Conservation (phyloP, 768 basidiomycete genomes). For the Lyophyllum shimeji region DNA sequence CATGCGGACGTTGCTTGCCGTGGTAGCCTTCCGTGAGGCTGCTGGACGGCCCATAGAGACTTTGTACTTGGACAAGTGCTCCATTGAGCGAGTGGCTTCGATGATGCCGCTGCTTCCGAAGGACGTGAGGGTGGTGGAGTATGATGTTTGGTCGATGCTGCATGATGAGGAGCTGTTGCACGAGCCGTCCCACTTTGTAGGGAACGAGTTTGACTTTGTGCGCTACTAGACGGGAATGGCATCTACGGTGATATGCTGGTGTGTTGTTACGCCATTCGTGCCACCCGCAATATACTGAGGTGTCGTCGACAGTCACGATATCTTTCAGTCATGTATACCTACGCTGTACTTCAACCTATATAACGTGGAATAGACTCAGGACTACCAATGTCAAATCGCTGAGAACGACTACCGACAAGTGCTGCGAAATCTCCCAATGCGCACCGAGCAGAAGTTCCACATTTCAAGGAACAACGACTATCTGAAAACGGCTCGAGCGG, state of each 20-base stretch:
- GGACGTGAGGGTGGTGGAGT: conserved; percentile 7
- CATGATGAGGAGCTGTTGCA: conserved; percentile 11
- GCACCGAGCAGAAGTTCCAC: too few species aligned
- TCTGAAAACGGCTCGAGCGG: conserved; percentile 28
- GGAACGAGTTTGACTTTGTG: conserved; percentile 15
- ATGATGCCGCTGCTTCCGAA: conserved; percentile 6
- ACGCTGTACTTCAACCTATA: too few species aligned
- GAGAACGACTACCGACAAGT: too few species aligned
- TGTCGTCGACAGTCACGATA: not conserved
- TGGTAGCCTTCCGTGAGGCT: conserved; percentile 6
- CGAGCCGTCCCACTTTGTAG: conserved; percentile 14
- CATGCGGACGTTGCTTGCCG: conserved; percentile 10
- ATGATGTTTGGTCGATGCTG: conserved; percentile 14
- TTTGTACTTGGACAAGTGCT: conserved; percentile 13
- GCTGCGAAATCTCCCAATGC: too few species aligned
- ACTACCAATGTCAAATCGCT: too few species aligned
- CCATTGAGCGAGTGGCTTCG: conserved; percentile 6
- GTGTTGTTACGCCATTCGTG: not conserved
- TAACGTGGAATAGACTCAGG: too few species aligned
- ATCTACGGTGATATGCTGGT: too few species aligned
- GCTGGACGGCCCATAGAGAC: conserved; percentile 10
- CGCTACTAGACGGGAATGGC: not conserved
- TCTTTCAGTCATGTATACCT: not conserved
- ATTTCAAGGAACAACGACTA: conserved; percentile 8
- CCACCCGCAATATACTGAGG: not conserved